A percentile compares a stretch with the other conserved stretches of the same genome.
Evolutionary conservation across 192 early-diverging fungal genomes (phyloP).

Genomic region (Backusella liffmaniae): DNA sequence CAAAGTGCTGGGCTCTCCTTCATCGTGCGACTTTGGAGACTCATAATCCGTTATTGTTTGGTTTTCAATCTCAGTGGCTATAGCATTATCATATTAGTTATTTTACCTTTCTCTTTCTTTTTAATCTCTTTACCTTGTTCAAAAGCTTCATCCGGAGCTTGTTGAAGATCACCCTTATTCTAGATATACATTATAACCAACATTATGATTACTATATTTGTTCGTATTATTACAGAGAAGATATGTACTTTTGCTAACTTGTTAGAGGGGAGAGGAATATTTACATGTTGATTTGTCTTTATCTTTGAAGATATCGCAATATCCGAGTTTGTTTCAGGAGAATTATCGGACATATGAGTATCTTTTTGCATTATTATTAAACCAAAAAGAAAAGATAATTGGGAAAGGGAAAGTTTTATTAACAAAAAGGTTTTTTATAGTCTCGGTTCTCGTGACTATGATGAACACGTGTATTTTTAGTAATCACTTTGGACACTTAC

Average conservation of each 20-base stretch:
- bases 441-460: neutral
- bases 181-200: neutral
- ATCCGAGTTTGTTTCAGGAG: neutral
- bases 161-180: neutral
- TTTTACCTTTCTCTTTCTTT: neutral
- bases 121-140: neutral
- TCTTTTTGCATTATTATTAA: neutral
- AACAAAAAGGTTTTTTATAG: neutral
- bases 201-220: neutral
- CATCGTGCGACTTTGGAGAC: neutral
- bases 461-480: neutral
- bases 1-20: neutral
- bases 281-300: neutral
- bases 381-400: too few relatives aligned
- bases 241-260: neutral
- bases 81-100: neutral
- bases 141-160: neutral
- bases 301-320: too few relatives aligned
- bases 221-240: neutral
- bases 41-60: neutral
- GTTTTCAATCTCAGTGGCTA: neutral
- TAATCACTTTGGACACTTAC: neutral
- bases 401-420: neutral
- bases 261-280: neutral
- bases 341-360: neutral